Evolutionary conservation across 495 filamentous ascomycete genomes (phyloP), one percentile per base, ranked within the genome.

Genomic region (Talaromyces adpressus): DNA sequence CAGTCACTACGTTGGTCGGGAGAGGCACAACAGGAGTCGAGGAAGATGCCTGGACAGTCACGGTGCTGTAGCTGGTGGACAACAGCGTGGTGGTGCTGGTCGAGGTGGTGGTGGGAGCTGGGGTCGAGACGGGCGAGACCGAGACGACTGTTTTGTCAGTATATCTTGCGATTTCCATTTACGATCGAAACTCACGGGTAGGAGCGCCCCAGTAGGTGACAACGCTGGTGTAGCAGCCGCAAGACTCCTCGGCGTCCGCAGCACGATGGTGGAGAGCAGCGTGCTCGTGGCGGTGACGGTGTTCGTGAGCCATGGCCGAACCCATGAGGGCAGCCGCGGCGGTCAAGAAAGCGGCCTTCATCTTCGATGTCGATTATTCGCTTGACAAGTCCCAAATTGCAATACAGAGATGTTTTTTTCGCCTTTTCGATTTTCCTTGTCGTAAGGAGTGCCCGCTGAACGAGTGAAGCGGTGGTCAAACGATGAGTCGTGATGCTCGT

Each of bases 401-500:
- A 22, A 25, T 58, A 59, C 23, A 32, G 41, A 67, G 66, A 11
- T 56, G 6, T 61, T 64, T 59, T 64, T 59, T 32, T 41, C 25
- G 23, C 25, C 34, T 53, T 56, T 68, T 18, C 65, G 66, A 59
- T 29, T 70, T 78, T 7, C 45, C 60, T 49, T 62, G 41, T 20
- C 27, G 41, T 47, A 92, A 91, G 77, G 90, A 93, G 80, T 88
- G 90, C 89, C 91, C 90, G 91, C 91, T 93, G 81, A 95, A 95
- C 71, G 91, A 95, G 89, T 93, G 91, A 93, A 93, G 91, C 91
- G 90, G 91, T 92, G 73, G 83, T 87, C 74, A 80, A 69, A 67
- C 70, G 71, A 73, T 73, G 71, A 75, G 77, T 77, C 75, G 75
- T 75, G 77, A 75, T 70, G 78, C 72, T 75, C 72, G 71, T 74